phyloP scores from a whole-genome alignment of 2,329 filamentous ascomycete genomes.

The Knufia petricola region DNA sequence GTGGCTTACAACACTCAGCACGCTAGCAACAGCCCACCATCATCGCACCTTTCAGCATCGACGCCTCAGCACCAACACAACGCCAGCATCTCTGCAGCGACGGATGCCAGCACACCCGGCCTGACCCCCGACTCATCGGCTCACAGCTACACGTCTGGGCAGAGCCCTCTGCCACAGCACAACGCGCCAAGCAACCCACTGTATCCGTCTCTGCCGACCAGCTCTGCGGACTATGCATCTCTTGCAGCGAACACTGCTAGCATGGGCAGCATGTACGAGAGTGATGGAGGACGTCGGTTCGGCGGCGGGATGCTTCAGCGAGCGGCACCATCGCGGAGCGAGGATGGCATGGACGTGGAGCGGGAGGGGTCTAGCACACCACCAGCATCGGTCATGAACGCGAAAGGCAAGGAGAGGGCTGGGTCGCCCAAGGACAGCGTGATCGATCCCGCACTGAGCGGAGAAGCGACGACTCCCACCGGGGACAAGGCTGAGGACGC shows the following conservation, averaged over 20 bases:
- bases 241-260: conserved; percentile 53
- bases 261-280: conserved; percentile 49
- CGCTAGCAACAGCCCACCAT: conserved; percentile 45
- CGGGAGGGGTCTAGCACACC: conserved; percentile 22
- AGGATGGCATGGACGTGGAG: conserved; percentile 31
- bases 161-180: conserved; percentile 42
- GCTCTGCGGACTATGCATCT: conserved; percentile 44
- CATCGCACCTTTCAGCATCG: conserved; percentile 32
- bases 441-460: conserved; percentile 22
- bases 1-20: conserved; percentile 41
- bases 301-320: conserved; percentile 52
- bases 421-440: conserved; percentile 17
- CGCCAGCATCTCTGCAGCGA: conserved; percentile 24
- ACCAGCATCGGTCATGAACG: conserved; percentile 19
- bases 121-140: conserved; percentile 54
- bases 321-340: conserved; percentile 36
- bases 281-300: conserved; percentile 49
- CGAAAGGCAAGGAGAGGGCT: conserved; percentile 17
- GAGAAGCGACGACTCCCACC: conserved; percentile 20
- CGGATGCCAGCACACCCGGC: conserved; percentile 47
- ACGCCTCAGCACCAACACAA: conserved; percentile 29
- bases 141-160: conserved; percentile 53
- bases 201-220: conserved; percentile 55
- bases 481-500: conserved; percentile 28
- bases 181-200: conserved; percentile 36